phyloP scores from a whole-genome alignment of 768 basidiomycete species.

The Tulasnella sp. region DNA sequence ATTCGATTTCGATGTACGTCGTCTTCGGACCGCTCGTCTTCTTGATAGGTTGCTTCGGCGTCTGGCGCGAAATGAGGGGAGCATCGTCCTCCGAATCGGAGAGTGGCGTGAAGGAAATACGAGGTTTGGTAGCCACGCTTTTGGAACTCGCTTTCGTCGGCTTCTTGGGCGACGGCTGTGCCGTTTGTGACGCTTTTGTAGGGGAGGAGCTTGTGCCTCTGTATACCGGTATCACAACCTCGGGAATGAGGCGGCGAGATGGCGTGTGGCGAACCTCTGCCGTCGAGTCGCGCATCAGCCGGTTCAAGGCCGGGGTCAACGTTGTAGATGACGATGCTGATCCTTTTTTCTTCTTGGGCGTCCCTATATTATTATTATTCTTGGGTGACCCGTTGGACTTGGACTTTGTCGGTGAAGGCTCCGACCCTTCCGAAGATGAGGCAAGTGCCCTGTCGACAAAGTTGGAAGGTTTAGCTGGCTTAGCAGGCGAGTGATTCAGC shows the following conservation, averaged over 20 bases:
- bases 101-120: neutral
- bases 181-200: neutral
- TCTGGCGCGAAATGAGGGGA: neutral
- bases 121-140: neutral
- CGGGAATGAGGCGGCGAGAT: neutral
- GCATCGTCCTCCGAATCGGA: neutral
- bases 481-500: neutral
- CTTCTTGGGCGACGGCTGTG: neutral
- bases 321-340: slow-evolving; percentile 8
- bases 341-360: neutral
- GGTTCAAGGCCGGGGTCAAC: neutral
- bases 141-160: neutral
- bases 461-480: neutral
- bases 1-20: neutral
- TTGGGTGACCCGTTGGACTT: neutral
- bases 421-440: slow-evolving; percentile 1
- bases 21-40: neutral
- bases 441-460: neutral
- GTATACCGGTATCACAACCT: slow-evolving; percentile 5
- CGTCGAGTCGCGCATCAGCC: slow-evolving; percentile 9
- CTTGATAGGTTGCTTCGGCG: neutral
- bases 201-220: neutral
- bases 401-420: neutral
- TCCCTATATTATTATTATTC: neutral
- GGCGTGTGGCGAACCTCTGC: neutral